Conservation (phyloP, 2,329 filamentous ascomycete species). For the Beauveria asiatica region DNA sequence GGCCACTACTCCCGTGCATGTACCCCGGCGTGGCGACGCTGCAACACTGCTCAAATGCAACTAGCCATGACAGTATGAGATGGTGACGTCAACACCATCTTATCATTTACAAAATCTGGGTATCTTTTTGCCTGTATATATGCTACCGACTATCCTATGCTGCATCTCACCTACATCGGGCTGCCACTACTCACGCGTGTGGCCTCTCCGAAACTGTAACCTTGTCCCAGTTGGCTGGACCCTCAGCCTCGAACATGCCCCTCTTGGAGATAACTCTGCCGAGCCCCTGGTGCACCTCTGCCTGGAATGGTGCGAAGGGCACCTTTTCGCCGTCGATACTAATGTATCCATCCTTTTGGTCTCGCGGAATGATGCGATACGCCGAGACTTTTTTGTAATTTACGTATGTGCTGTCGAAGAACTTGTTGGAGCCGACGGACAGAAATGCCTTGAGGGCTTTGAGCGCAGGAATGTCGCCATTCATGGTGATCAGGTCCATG, state of each 20-base stretch:
- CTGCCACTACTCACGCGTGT: slow-evolving; percentile 15
- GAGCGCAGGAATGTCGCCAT: slow-evolving; percentile 61
- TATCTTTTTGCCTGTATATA: not conserved
- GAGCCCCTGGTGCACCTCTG: slow-evolving; percentile 74
- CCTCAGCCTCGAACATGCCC: slow-evolving; percentile 60
- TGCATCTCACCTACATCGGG: not conserved
- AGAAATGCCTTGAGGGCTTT: slow-evolving; percentile 63
- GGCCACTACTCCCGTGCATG: not conserved
- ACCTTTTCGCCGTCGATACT: slow-evolving; percentile 88
- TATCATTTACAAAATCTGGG: not conserved
- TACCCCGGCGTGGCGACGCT: not conserved
- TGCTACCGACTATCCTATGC: not conserved
- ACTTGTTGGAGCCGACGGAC: slow-evolving; percentile 60
- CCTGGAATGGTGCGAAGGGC: slow-evolving; percentile 84
- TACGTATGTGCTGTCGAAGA: slow-evolving; percentile 74
- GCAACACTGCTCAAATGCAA: not conserved
- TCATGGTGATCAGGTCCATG: slow-evolving; percentile 75
- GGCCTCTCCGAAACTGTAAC: slow-evolving; percentile 24
- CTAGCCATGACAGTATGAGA: not conserved
- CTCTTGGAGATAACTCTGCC: slow-evolving; percentile 77
- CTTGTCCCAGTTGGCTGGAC: slow-evolving; percentile 43
- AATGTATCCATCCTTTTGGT: slow-evolving; percentile 70
- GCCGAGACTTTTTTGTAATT: slow-evolving; percentile 79
- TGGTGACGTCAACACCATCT: not conserved
- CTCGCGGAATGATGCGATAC: slow-evolving; percentile 72